phyloP scores from a whole-genome alignment of 1,139 yeast genomes.

The Candida buenavistaensis region DNA sequence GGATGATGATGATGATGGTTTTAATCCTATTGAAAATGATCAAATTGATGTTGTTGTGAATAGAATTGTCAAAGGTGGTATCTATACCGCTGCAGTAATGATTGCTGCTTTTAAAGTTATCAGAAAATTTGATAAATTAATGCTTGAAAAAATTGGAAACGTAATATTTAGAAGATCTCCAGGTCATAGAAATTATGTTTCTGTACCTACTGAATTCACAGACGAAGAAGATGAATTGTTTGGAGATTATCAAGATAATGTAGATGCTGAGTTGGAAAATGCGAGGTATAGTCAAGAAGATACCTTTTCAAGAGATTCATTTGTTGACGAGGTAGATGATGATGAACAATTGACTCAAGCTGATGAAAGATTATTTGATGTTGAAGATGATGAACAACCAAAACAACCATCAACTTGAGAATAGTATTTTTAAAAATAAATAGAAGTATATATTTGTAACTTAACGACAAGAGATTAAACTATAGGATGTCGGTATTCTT shows the following conservation, averaged over 20 bases:
- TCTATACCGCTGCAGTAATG: constrained; percentile 49
- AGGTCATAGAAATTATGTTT: constrained; percentile 44
- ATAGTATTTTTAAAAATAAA: too few relatives aligned
- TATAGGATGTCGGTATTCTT: too few relatives aligned
- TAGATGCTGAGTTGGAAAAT: constrained; percentile 49
- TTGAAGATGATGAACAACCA: constrained; percentile 5
- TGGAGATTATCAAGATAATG: constrained; percentile 47
- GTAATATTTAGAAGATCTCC: constrained; percentile 41
- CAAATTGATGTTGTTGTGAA: constrained; percentile 65
- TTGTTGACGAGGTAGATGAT: constrained; percentile 15
- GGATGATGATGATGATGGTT: constrained; percentile 67
- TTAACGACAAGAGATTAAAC: too few relatives aligned
- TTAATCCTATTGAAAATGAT: constrained; percentile 66
- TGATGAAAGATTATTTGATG: constrained; percentile 6
- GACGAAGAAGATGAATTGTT: constrained; percentile 53
- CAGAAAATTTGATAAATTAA: constrained; percentile 32
- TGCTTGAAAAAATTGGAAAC: constrained; percentile 37
- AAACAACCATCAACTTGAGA: too few relatives aligned
- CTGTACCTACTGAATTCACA: constrained; percentile 40
- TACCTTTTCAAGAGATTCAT: constrained; percentile 15
- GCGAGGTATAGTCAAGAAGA: constrained; percentile 19
- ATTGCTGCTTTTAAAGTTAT: constrained; percentile 42
- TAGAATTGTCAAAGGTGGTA: constrained; percentile 58
- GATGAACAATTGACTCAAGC: constrained; percentile 5
- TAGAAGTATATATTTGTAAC: too few relatives aligned